Evolutionary conservation across 768 basidiomycete species (phyloP).

Genomic region (Podaxis sp.): DNA sequence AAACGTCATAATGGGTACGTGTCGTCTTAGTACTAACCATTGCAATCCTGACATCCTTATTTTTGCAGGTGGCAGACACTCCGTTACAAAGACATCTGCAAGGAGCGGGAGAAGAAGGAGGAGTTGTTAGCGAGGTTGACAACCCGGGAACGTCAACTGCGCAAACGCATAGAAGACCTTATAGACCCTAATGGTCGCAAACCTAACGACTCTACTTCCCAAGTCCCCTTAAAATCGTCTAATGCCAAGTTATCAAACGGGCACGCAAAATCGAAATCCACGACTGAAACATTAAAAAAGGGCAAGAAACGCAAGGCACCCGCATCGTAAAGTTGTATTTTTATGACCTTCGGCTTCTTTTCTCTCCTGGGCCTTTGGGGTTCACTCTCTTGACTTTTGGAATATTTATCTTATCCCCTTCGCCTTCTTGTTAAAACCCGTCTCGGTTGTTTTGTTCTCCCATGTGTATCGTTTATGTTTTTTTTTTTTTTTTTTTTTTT

Average conservation of each 20-base stretch:
- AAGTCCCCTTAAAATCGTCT: conserved; percentile 31
- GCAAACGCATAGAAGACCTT: conserved; percentile 73
- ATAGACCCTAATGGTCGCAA: conserved; percentile 43
- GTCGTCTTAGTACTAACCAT: neutral
- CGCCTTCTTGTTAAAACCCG: conserved; percentile 7
- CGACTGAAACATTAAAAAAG: conserved; percentile 47
- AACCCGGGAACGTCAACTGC: conserved; percentile 71
- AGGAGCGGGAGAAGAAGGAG: conserved; percentile 75
- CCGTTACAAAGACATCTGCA: conserved; percentile 63
- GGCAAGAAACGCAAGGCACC: conserved; percentile 53
- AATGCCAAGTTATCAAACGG: conserved; percentile 44
- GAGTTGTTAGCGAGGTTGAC: conserved; percentile 63
- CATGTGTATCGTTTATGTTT: conserved; percentile 11
- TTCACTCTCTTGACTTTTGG: conserved; percentile 15
- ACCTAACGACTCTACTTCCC: conserved; percentile 26
- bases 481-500: neutral
- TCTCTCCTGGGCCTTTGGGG: conserved; percentile 14
- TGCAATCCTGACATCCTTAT: conserved; percentile 8
- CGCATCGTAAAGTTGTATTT: conserved; percentile 24
- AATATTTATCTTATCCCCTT: conserved; percentile 13
- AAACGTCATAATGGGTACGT: conserved; percentile 74
- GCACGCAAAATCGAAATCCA: conserved; percentile 33
- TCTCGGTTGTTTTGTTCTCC: conserved; percentile 1
- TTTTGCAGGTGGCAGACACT: conserved; percentile 71
- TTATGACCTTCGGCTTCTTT: conserved; percentile 20